phyloP scores from a whole-genome alignment of 345 rosid genomes.

The Eucalyptus curtisii region DNA sequence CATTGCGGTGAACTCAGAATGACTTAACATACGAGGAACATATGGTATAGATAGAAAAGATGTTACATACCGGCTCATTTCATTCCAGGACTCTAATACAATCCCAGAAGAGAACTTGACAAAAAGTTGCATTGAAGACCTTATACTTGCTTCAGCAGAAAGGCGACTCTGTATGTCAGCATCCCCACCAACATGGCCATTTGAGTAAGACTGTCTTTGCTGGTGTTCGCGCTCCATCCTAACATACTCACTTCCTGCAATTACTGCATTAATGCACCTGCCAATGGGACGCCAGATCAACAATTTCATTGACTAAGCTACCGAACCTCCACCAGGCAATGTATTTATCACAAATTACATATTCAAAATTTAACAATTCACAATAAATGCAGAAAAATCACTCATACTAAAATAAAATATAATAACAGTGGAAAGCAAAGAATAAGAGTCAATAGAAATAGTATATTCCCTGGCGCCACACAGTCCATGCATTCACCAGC shows the following conservation, averaged over 20 bases:
- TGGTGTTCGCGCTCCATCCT: constrained; percentile 82
- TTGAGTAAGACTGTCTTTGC: constrained; percentile 56
- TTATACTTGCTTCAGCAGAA: constrained; percentile 85
- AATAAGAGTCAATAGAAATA: not conserved
- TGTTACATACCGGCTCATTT: constrained; percentile 58
- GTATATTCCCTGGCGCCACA: not conserved
- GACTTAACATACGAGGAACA: not conserved
- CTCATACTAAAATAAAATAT: not conserved
- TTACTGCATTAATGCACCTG: constrained; percentile 90
- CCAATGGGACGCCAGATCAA: not conserved
- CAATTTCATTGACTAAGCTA: not conserved
- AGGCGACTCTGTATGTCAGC: constrained; percentile 51
- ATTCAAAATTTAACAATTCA: not conserved
- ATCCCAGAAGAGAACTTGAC: constrained; percentile 80
- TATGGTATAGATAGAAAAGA: not conserved
- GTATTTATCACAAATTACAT: not conserved
- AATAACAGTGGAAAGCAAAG: not conserved
- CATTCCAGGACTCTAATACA: constrained; percentile 78
- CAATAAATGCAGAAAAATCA: not conserved
- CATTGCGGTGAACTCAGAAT: not conserved
- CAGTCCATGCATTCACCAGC: not conserved
- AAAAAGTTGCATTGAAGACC: constrained; percentile 88
- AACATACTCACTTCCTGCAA: constrained; percentile 82
- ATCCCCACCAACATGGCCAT: constrained; percentile 65
- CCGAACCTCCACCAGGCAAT: not conserved